Evolutionary conservation across 176 grass and related monocot species (phyloP), one percentile per base, ranked within the genome.

Genomic region (Elymus sibiricus): DNA sequence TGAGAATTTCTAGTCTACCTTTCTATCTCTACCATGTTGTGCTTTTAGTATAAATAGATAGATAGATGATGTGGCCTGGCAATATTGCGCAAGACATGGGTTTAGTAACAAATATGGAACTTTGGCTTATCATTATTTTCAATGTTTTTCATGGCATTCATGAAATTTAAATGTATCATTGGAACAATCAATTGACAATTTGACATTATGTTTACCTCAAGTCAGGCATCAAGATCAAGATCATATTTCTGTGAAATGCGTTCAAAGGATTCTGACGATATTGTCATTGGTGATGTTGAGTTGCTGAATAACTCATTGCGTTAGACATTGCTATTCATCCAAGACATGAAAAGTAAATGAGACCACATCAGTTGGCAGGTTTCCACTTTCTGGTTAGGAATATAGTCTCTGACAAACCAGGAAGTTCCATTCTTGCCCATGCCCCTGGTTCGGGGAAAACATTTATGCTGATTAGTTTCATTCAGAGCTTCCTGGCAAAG

Each of bases 371-470:
- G 78, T 42, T 92, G 34, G 86, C 95, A 87, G 92, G 95, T 44
- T 94, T 98, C 44, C 85, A 89, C 25, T 98, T 95, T 86, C 89
- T 95, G 84, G 88, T 98, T 77, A 95, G 92, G 69, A 98, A 95
- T 87, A 82, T 95, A 56, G 82, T 91, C 4, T 25, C 74, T 24
- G 93, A 94, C 56, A 95, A 90, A 70, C 90, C 93, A 55, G 91
- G 92, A 63, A 92, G 96, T 83, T 94, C 90, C 76, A 98, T 95
- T 87, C 86, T 98, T 5, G 93, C 92, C 80, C 96, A 95, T 82
- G 90, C 93, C 29, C 29, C 2, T 46, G 92, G 92, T 84, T 92
- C 90, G 49, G 88, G 93, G 26, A 95, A 98, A 80, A 98, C 93
- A 43, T 98, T 92, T 79, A 91, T 95, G 96, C 84, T 95, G 67